Evolutionary conservation across 441 rosid species (phyloP).

Genomic region (Pelargonium cotyledonis): DNA sequence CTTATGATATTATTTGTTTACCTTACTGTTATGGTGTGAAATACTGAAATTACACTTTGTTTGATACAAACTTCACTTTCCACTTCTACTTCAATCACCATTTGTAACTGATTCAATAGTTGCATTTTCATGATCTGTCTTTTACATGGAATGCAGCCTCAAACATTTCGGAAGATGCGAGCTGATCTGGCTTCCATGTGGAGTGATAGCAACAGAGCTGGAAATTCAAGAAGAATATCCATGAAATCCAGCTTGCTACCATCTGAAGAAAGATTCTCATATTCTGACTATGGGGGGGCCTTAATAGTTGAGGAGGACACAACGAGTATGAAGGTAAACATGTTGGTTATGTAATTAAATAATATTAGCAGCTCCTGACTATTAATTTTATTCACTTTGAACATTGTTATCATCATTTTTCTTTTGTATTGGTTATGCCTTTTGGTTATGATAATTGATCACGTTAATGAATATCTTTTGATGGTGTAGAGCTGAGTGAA

Average conservation of each 20-base stretch:
- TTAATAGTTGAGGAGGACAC: slow-evolving; percentile 28
- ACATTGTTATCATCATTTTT: background rate
- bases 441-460: background rate
- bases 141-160: slow-evolving; percentile 43
- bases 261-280: slow-evolving; percentile 24
- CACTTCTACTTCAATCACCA: slow-evolving; percentile 1
- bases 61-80: background rate
- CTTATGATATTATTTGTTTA: background rate
- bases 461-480: background rate
- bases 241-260: slow-evolving; percentile 26
- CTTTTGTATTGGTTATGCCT: background rate
- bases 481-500: background rate
- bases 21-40: slow-evolving; percentile 3
- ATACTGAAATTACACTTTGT: background rate
- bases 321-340: slow-evolving; percentile 42
- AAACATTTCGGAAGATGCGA: slow-evolving; percentile 52
- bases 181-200: slow-evolving; percentile 71
- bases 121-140: background rate
- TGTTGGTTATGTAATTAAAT: background rate
- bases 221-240: slow-evolving; percentile 38
- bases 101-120: background rate
- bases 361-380: background rate
- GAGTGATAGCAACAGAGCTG: slow-evolving; percentile 42
- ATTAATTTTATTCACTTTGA: background rate
- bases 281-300: slow-evolving; percentile 16